Evolutionary conservation across 768 basidiomycete genomes (phyloP).

Genomic region (Dentipellis sp.): DNA sequence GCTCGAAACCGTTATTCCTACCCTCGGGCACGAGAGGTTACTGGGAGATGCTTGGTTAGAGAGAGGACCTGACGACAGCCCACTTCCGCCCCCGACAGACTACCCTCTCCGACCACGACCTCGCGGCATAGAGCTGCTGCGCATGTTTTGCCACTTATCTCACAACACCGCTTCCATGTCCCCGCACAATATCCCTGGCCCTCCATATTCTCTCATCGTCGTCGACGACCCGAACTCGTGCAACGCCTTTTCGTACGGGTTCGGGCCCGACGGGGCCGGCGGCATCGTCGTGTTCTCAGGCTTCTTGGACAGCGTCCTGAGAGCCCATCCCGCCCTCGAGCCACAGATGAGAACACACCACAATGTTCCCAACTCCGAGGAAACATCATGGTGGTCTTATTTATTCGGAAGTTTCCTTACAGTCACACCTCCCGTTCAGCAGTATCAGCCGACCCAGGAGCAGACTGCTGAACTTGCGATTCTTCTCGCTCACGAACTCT

Average conservation of each 20-base stretch:
- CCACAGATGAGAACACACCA: constrained; percentile 15
- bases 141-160: constrained; percentile 28
- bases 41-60: constrained; percentile 49
- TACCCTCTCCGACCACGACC: constrained; percentile 82
- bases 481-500: constrained; percentile 87
- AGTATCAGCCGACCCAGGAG: constrained; percentile 48
- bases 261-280: constrained; percentile 84
- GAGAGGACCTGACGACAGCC: constrained; percentile 37
- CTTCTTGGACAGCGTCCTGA: constrained; percentile 79
- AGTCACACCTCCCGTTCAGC: constrained; percentile 20
- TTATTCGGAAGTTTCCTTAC: constrained; percentile 39
- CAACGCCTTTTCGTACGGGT: constrained; percentile 96
- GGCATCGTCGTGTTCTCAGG: constrained; percentile 95
- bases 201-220: constrained; percentile 86
- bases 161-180: constrained; percentile 21
- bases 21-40: constrained; percentile 51
- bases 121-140: constrained; percentile 64
- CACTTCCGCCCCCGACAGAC: constrained; percentile 73
- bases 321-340: constrained; percentile 24
- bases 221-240: constrained; percentile 75
- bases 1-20: constrained; percentile 68
- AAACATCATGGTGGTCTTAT: constrained; percentile 36
- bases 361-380: constrained; percentile 8
- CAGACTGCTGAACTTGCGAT: constrained; percentile 87
- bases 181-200: constrained; percentile 59